Evolutionary conservation across 1,139 yeast species (phyloP).

Genomic region (Candida tunisiensis): DNA sequence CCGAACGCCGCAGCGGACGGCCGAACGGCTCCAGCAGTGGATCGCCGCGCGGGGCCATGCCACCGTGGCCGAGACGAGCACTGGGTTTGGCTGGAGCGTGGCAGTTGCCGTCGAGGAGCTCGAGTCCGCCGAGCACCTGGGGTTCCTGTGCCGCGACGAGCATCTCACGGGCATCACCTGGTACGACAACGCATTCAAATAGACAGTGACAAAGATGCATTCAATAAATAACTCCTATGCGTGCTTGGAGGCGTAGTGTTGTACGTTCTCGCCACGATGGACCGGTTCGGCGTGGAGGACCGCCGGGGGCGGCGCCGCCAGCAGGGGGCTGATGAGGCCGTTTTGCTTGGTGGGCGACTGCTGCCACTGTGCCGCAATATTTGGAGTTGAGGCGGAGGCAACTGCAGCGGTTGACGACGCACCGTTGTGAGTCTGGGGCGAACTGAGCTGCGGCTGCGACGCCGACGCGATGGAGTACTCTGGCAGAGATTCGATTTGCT

Average conservation of each 20-base stretch:
- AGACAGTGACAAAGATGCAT: no score
- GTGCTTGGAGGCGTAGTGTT: no score
- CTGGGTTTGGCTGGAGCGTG: slow-evolving; percentile 50
- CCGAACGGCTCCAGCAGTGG: slow-evolving; percentile 13
- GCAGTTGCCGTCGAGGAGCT: slow-evolving; percentile 55
- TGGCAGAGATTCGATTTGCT: slow-evolving; percentile 46
- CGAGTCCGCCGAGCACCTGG: slow-evolving; percentile 38
- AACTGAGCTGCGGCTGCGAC: slow-evolving; percentile 4
- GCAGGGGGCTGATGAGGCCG: slow-evolving; percentile 5
- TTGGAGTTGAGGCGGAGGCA: slow-evolving; percentile 3
- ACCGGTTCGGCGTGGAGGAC: slow-evolving; percentile 9
- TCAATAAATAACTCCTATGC: no score
- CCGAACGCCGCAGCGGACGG: slow-evolving; percentile 11
- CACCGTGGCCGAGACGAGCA: slow-evolving; percentile 26
- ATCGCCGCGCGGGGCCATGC: slow-evolving; percentile 12
- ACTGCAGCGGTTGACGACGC: slow-evolving; percentile 2
- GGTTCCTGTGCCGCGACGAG: slow-evolving; percentile 49
- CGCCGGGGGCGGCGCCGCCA: slow-evolving; percentile 7
- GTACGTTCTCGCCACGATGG: slow-evolving; percentile 5
- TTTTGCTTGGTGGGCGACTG: slow-evolving; percentile 1
- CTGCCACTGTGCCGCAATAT: no score
- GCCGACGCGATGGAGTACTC: slow-evolving; percentile 4
- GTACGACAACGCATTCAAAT: slow-evolving; percentile 16
- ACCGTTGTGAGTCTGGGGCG: background rate
- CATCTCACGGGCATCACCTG: slow-evolving; percentile 39